These are phyloP conservation scores for Rosa rugosa DNA, from an alignment of 306 rosid species.

Conservation along the genomic window DNA sequence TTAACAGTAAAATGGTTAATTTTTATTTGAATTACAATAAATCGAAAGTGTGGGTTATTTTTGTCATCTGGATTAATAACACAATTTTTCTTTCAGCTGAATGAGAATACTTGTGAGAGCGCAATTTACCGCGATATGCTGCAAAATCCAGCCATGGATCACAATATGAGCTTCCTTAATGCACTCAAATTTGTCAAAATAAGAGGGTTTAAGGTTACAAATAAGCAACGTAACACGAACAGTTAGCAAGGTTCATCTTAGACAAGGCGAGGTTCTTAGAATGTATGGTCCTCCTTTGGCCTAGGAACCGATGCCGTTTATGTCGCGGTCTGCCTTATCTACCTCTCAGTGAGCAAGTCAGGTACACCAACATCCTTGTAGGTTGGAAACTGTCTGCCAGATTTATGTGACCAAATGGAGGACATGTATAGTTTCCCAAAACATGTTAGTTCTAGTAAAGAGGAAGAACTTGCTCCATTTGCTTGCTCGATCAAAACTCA, in stretches of 20 bases:
- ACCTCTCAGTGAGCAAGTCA: too few relatives aligned
- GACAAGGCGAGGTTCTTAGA: constrained; percentile 29
- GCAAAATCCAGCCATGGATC: constrained; percentile 22
- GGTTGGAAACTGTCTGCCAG: neutral
- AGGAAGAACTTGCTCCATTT: neutral
- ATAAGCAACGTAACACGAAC: constrained; percentile 11
- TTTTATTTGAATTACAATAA: too few relatives aligned
- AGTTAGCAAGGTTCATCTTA: constrained; percentile 25
- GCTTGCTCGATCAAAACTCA: too few relatives aligned
- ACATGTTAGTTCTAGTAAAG: neutral
- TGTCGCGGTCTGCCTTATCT: neutral
- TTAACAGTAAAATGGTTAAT: too few relatives aligned
- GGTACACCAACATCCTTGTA: neutral
- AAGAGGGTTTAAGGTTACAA: constrained; percentile 31
- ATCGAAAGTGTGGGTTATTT: too few relatives aligned
- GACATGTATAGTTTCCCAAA: neutral
- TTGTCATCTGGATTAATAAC: too few relatives aligned
- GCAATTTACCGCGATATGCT: constrained; percentile 35
- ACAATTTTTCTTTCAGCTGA: constrained; percentile 26
- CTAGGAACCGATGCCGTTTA: neutral
- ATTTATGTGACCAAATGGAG: neutral
- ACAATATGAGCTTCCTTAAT: neutral
- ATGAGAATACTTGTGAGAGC: constrained; percentile 7
- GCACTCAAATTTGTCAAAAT: constrained; percentile 30
- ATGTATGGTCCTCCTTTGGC: constrained; percentile 17